These are phyloP conservation scores for Aphelidium insulamus DNA, from an alignment of 371 early-diverging fungal species.

Conservation along the genomic window DNA sequence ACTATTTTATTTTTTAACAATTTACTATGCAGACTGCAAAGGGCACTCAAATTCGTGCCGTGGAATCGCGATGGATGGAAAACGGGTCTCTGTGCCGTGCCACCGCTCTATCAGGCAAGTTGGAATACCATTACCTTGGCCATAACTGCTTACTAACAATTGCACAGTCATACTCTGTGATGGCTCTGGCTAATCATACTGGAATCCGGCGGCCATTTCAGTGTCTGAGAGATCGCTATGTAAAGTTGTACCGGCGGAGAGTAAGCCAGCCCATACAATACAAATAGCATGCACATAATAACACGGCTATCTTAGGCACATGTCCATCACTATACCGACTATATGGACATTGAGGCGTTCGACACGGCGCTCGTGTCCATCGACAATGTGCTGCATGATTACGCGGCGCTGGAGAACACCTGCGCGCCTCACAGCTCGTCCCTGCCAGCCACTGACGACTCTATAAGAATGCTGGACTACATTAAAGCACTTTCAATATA, in stretches of 20 bases:
- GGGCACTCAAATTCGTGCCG: slow-evolving; percentile 11
- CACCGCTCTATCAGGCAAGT: slow-evolving; percentile 15
- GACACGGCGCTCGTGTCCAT: slow-evolving; percentile 5
- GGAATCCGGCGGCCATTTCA: slow-evolving; percentile 10
- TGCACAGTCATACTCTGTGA: slow-evolving; percentile 10
- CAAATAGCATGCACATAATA: not conserved
- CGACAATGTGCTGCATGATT: too few relatives aligned
- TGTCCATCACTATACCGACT: slow-evolving; percentile 19
- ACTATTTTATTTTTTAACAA: not conserved
- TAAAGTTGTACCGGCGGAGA: slow-evolving; percentile 17
- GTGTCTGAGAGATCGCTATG: slow-evolving; percentile 8
- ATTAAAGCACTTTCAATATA: too few relatives aligned
- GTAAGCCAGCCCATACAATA: slow-evolving; percentile 4
- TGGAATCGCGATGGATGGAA: slow-evolving; percentile 32
- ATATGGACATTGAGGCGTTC: slow-evolving; percentile 15
- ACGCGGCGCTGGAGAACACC: too few relatives aligned
- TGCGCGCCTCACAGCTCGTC: too few relatives aligned
- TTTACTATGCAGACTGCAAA: slow-evolving; percentile 6
- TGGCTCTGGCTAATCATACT: slow-evolving; percentile 20
- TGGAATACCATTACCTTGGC: not conserved
- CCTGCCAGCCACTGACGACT: too few relatives aligned
- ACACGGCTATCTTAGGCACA: slow-evolving; percentile 13
- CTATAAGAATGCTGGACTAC: too few relatives aligned
- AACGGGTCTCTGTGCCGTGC: slow-evolving; percentile 19
- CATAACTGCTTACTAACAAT: not conserved